A percentile compares a stretch with the other conserved stretches of the same genome.
Conservation (phyloP, 257 asterid genomes). For the Echites panduratus region DNA sequence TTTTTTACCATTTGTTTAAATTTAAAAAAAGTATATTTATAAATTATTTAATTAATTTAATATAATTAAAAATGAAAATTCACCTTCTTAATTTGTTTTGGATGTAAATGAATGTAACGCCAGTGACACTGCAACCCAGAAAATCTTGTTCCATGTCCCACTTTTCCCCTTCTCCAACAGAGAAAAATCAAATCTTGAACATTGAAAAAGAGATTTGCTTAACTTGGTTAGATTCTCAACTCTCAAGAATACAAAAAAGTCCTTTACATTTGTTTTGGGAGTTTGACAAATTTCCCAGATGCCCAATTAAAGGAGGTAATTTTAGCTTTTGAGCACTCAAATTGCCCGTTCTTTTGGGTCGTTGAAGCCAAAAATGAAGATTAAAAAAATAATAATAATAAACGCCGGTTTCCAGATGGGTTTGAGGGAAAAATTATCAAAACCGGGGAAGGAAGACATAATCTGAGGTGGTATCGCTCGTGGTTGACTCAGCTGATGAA, state of each 20-base stretch:
- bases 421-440: slow-evolving; percentile 14
- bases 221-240: slow-evolving; percentile 22
- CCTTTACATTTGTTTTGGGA: slow-evolving; percentile 26
- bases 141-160: slow-evolving; percentile 21
- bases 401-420: slow-evolving; percentile 21
- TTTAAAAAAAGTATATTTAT: too few relatives aligned
- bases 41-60: too few relatives aligned
- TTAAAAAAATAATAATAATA: too few relatives aligned
- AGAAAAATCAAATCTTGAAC: not conserved
- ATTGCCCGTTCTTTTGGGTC: slow-evolving; percentile 19
- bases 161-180: slow-evolving; percentile 19
- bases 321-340: slow-evolving; percentile 13
- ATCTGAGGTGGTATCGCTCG: too few relatives aligned
- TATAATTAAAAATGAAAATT: too few relatives aligned
- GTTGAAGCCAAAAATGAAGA: not conserved
- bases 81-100: too few relatives aligned
- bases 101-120: too few relatives aligned
- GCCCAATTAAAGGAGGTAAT: slow-evolving; percentile 23
- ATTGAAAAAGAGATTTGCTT: slow-evolving; percentile 5
- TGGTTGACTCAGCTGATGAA: too few relatives aligned
- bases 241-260: slow-evolving; percentile 10
- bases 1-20: too few relatives aligned
- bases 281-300: slow-evolving; percentile 12
- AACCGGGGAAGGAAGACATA: slow-evolving; percentile 15
- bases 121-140: too few relatives aligned